Base-by-base conservation (phyloP, 257 asterid species). In the Cruciata laevipes region DNA sequence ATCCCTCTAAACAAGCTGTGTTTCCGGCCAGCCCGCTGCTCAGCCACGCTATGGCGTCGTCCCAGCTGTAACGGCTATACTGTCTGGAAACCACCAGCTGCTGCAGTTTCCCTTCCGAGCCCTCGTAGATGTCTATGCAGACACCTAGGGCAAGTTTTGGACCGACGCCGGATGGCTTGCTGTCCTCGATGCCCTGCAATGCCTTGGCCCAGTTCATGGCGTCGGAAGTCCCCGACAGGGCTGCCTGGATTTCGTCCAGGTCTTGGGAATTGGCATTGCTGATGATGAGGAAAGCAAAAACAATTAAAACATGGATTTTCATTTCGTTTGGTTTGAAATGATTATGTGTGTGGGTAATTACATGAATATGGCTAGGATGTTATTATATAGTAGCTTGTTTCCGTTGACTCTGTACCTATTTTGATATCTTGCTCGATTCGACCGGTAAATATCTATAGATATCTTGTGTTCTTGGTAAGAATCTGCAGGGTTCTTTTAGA, bases 11-110 rank as follows among this genome's bases (percentile, higher is more conserved):
- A 35, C 95, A 90, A 71, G 83, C 80, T 25, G 20, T 37, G 38
- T 90, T 91, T 77, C 86, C 76, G 14, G 90, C 81, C 83, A 80
- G 24, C 21, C 86, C 86, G 17, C 87, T 91, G 75, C 91, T 87
- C 13, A 90, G 71, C 97, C 97, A 86, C 12, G 89, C 81, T 32
- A 79, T 58, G 3, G 73, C 91, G 70, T 87, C 95, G 20, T 79
- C 84, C 16, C 33, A 53, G 76, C 82, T 74, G 20, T 16, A 47
- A 2, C 55, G 4, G 75, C 30, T 56, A 1, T 65, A 35, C 14
- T 27, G 1, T 27, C 30, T 27, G 30, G 12, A 79, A 37, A 14
- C 6, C n/a, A 67, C 81, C 66, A 84, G 8, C 58, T 69, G 77
- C 38, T 78, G 79, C 47, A 87, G 71, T 70, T 87, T 74, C 63